phyloP scores from a whole-genome alignment of 2,329 filamentous ascomycete genomes.

The Triangularia verruculosa region DNA sequence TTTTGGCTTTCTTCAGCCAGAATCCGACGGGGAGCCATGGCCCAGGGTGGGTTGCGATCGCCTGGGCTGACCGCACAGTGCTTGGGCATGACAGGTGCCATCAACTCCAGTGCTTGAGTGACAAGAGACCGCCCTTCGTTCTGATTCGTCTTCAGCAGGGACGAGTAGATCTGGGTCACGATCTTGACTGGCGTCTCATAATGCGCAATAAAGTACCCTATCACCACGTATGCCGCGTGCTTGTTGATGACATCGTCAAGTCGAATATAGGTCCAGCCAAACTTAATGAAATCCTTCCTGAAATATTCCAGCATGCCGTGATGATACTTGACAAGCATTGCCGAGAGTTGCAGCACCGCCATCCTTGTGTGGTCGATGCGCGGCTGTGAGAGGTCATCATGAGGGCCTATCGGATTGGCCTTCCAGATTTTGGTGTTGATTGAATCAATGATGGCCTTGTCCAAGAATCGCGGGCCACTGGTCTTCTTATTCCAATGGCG shows the following conservation, averaged over 20 bases:
- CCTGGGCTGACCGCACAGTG: constrained; percentile 66
- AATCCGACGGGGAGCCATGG: constrained; percentile 84
- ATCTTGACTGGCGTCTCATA: constrained; percentile 98
- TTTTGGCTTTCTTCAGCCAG: constrained; percentile 93
- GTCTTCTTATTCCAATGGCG: constrained; percentile 65
- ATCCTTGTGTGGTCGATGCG: constrained; percentile 95
- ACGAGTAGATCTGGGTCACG: constrained; percentile 90
- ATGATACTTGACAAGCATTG: constrained; percentile 93
- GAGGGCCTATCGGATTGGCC: constrained; percentile 74
- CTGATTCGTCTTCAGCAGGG: constrained; percentile 86
- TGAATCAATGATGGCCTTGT: constrained; percentile 81
- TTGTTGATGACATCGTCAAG: constrained; percentile 99
- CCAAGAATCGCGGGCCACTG: constrained; percentile 70
- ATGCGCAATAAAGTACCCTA: constrained; percentile 95
- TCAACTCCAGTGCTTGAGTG: constrained; percentile 88
- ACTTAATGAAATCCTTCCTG: constrained; percentile 97
- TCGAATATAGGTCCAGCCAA: constrained; percentile 96
- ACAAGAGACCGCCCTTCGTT: constrained; percentile 91
- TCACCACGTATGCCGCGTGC: constrained; percentile 93
- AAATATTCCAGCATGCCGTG: constrained; percentile 82
- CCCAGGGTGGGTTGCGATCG: constrained; percentile 81
- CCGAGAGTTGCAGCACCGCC: constrained; percentile 92
- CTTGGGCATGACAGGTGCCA: constrained; percentile 91
- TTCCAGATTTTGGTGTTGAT: constrained; percentile 95
- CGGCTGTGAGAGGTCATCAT: constrained; percentile 77